These are phyloP conservation scores for Sungouiozyma ichnusensis DNA, from an alignment of 805 yeast species.

Conservation along the genomic window DNA sequence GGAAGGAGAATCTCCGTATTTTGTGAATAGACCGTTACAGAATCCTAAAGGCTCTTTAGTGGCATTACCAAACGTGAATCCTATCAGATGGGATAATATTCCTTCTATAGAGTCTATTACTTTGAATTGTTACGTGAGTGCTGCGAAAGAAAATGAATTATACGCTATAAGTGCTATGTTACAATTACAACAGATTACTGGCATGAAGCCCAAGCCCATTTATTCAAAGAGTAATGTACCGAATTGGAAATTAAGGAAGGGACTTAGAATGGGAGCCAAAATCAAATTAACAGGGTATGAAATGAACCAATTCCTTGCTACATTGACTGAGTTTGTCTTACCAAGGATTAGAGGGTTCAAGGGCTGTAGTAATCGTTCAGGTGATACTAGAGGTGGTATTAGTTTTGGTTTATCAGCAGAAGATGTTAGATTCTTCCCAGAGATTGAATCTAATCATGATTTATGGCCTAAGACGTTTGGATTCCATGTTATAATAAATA, in stretches of 20 bases:
- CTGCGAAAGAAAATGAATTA: constrained; percentile 60
- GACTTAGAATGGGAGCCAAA: constrained; percentile 87
- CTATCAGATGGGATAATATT: constrained; percentile 55
- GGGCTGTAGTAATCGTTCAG: constrained; percentile 67
- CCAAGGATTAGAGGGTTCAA: constrained; percentile 84
- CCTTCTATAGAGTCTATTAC: constrained; percentile 62
- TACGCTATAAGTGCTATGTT: constrained; percentile 65
- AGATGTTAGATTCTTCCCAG: constrained; percentile 80
- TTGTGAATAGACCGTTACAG: constrained; percentile 66
- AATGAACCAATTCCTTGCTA: constrained; percentile 75
- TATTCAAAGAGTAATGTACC: constrained; percentile 73
- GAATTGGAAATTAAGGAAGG: constrained; percentile 77
- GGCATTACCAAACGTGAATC: constrained; percentile 63
- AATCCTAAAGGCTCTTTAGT: constrained; percentile 68
- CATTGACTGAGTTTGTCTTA: constrained; percentile 82
- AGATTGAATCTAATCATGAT: constrained; percentile 82
- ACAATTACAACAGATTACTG: constrained; percentile 90
- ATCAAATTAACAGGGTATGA: constrained; percentile 66
- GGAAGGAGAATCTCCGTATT: constrained; percentile 79
- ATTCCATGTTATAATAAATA: constrained; percentile 72
- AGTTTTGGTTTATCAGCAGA: constrained; percentile 74
- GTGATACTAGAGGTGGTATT: constrained; percentile 79
- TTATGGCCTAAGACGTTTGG: constrained; percentile 83
- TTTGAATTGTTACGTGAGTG: constrained; percentile 67
- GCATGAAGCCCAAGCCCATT: constrained; percentile 64